A percentile compares a stretch with the other conserved stretches of the same genome.
phyloP scores from a whole-genome alignment of 1,284 basidiomycete genomes.

The Tilletia indica region DNA sequence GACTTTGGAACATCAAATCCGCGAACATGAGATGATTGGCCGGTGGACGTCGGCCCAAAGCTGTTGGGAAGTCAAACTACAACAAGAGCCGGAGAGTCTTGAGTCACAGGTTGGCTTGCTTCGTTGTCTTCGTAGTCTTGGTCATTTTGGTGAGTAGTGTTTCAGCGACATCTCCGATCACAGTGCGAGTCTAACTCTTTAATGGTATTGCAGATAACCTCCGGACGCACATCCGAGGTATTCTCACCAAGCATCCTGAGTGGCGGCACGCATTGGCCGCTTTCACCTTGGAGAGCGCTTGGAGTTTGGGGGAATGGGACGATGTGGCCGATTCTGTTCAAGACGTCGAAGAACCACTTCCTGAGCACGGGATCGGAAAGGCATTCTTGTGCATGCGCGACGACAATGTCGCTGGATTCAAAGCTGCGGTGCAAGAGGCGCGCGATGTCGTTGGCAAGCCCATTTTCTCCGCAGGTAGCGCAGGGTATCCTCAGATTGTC shows the following conservation, averaged over 20 bases:
- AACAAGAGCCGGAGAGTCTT: conserved; percentile 83
- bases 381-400: conserved; percentile 77
- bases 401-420: conserved; percentile 51
- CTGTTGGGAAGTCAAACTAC: conserved; percentile 97
- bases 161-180: conserved; percentile 20
- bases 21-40: conserved; percentile 95
- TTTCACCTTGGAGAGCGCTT: conserved; percentile 89
- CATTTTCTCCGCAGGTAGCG: conserved; percentile 74
- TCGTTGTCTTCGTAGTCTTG: conserved; percentile 86
- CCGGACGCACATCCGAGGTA: conserved; percentile 89
- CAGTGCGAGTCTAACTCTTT: background rate
- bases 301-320: conserved; percentile 92
- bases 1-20: conserved; percentile 91
- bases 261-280: conserved; percentile 78
- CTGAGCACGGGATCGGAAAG: conserved; percentile 75
- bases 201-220: conserved; percentile 68
- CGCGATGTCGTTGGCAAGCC: conserved; percentile 75
- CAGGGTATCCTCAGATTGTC: conserved; percentile 77
- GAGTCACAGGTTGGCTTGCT: conserved; percentile 85
- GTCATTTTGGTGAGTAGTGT: conserved; percentile 76
- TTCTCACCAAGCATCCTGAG: conserved; percentile 78
- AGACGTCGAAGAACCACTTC: conserved; percentile 43
- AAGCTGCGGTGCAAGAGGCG: conserved; percentile 64
- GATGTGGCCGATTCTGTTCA: conserved; percentile 61
- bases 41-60: conserved; percentile 98